Base-by-base conservation (phyloP, 2,329 filamentous ascomycete species). In the Aspergillus pseudonomiae region DNA sequence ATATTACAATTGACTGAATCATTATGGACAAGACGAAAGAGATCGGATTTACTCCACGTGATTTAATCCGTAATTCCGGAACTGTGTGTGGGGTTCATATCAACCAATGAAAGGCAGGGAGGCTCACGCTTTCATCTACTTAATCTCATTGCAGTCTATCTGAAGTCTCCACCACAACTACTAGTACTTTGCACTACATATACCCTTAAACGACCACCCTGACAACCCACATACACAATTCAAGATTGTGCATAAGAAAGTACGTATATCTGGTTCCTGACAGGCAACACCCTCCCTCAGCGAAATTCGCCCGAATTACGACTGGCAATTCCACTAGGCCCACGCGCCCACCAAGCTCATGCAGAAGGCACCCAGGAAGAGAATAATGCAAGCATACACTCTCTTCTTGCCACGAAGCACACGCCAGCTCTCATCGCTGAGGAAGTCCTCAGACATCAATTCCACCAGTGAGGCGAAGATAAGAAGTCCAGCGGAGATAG, bases 401-500 rank as follows among this genome's bases (percentile, higher is more conserved):
- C 90, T 82, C 70, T 81, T 86, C 72, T 78, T 84, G 0, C 90
- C 90, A 62, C 84, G 85, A 43, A 93, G 79, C 24, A 86, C 81
- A 69, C 83, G 84, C 82, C 91, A 92, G 76, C 89, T 92, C 81
- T 91, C 89, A 68, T 92, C 90, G 14, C 86, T 88, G 64, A 93
- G 74, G 66, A 94, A 94, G 72, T 94, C 91, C 75, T 94, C 91
- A 0, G 90, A 89, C 63, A 94, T 83, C 19, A 94, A 80, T 77
- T 94, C 91, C 0, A 94, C 91, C 26, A 94, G 79, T 0, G 90
- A 91, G 0, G 91, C 91, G 71, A 92, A 94, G 7, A 94, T 82
- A 41, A 94, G 77, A 45, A 94, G 80, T 0, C 91, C 91, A n/a
- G 89, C 87, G 0, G 89, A 92, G 43, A 94, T 89, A 56, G 90